Conservation (phyloP, 768 basidiomycete species). For the Macrolepiota albuminosa region DNA sequence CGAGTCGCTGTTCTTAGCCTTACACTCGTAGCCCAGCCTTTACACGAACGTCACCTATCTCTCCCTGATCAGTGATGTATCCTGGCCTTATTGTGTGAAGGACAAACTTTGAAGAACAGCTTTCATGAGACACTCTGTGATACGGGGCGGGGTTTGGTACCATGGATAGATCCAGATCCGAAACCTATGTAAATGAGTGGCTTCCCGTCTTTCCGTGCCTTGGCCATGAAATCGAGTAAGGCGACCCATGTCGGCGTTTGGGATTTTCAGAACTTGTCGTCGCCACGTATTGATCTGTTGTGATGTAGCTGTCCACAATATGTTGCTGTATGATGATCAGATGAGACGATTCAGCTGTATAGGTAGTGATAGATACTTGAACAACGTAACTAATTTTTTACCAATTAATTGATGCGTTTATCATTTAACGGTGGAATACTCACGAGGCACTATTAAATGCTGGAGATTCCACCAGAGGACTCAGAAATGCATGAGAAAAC, state of each 20-base stretch:
- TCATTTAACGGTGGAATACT: constrained; percentile 14
- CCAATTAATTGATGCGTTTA: not conserved
- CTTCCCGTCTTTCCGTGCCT: constrained; percentile 50
- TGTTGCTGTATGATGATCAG: constrained; percentile 30
- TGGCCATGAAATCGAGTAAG: constrained; percentile 47
- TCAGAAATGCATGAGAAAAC: constrained; percentile 63
- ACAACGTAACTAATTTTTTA: constrained; percentile 47
- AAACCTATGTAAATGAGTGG: constrained; percentile 71
- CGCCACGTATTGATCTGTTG: constrained; percentile 67
- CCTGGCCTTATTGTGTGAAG: not conserved
- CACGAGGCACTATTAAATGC: constrained; percentile 56
- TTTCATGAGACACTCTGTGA: constrained; percentile 52
- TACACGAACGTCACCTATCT: constrained; percentile 53
- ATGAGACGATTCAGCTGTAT: not conserved
- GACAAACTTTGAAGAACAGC: constrained; percentile 54
- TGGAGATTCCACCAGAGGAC: constrained; percentile 58
- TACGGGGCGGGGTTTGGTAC: constrained; percentile 53
- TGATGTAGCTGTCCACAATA: constrained; percentile 65
- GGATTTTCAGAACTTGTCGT: constrained; percentile 41
- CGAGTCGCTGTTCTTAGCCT: too few species aligned
- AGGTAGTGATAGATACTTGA: constrained; percentile 34
- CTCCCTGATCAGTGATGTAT: not conserved
- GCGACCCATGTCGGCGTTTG: constrained; percentile 55
- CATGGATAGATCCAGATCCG: constrained; percentile 63
- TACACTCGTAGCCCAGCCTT: constrained; percentile 57